Evolutionary conservation across 306 rosid genomes (phyloP).

Genomic region (Fragaria iinumae): DNA sequence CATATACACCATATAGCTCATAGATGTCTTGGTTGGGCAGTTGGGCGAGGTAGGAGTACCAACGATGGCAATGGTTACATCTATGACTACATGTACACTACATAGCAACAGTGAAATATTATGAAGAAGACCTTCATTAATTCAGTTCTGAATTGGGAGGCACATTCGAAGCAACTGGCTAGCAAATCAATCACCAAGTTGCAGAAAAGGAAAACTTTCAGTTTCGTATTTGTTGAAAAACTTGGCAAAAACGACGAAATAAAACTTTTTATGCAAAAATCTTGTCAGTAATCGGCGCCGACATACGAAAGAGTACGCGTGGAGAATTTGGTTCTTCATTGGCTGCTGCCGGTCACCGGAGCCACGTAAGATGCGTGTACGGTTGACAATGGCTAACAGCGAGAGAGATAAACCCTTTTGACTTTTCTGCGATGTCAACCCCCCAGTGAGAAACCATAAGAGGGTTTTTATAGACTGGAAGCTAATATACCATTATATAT

Average conservation of each 20-base stretch:
- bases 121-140: neutral
- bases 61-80: neutral
- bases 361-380: constrained; percentile 11
- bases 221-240: neutral
- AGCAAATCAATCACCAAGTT: neutral
- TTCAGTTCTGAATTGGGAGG: neutral
- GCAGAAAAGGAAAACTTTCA: neutral
- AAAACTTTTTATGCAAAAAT: neutral
- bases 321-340: constrained; percentile 15
- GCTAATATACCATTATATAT: constrained; percentile 14
- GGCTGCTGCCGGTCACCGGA: constrained; percentile 13
- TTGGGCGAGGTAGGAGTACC: neutral
- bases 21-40: neutral
- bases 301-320: constrained; percentile 15
- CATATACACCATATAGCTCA: neutral
- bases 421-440: constrained; percentile 56
- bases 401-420: constrained; percentile 19
- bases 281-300: constrained; percentile 17
- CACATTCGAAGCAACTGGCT: neutral
- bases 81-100: neutral
- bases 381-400: neutral
- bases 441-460: constrained; percentile 19
- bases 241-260: neutral
- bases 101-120: neutral
- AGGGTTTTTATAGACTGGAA: neutral